Evolutionary conservation across 2,329 filamentous ascomycete genomes (phyloP).

Genomic region (Penicillium sp.): DNA sequence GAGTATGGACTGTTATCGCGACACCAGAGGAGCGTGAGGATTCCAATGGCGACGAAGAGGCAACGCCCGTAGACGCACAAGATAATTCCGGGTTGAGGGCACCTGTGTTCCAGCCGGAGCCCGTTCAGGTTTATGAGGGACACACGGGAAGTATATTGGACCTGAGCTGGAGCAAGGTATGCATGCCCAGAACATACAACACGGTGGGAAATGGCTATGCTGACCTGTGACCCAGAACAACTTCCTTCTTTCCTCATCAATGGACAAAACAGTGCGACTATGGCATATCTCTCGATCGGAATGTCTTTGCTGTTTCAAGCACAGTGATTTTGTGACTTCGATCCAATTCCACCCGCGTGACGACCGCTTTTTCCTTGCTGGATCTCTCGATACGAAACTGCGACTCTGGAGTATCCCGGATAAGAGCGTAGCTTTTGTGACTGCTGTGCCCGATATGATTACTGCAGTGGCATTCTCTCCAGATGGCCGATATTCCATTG

Average conservation of each 20-base stretch:
- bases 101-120: constrained; percentile 81
- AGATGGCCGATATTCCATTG: constrained; percentile 85
- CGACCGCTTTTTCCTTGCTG: constrained; percentile 94
- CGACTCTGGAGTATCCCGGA: constrained; percentile 96
- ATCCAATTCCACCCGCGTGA: constrained; percentile 93
- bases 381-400: constrained; percentile 83
- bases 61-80: constrained; percentile 46
- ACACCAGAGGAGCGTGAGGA: constrained; percentile 73
- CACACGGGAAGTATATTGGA: constrained; percentile 86
- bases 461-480: constrained; percentile 93
- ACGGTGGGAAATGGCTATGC: neutral
- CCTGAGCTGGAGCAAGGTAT: constrained; percentile 88
- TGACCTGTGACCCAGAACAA: constrained; percentile 62
- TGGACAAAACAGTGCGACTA: constrained; percentile 94
- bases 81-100: constrained; percentile 69
- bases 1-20: constrained; percentile 85
- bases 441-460: constrained; percentile 77
- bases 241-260: constrained; percentile 90
- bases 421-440: constrained; percentile 82
- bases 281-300: constrained; percentile 87
- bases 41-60: constrained; percentile 69
- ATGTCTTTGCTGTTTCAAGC: constrained; percentile 89
- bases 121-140: constrained; percentile 74
- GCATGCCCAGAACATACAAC: constrained; percentile 1
- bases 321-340: constrained; percentile 91